A percentile compares a stretch with the other conserved stretches of the same genome.
Evolutionary conservation across 306 rosid genomes (phyloP).

Genomic region (Acmispon strigosus): DNA sequence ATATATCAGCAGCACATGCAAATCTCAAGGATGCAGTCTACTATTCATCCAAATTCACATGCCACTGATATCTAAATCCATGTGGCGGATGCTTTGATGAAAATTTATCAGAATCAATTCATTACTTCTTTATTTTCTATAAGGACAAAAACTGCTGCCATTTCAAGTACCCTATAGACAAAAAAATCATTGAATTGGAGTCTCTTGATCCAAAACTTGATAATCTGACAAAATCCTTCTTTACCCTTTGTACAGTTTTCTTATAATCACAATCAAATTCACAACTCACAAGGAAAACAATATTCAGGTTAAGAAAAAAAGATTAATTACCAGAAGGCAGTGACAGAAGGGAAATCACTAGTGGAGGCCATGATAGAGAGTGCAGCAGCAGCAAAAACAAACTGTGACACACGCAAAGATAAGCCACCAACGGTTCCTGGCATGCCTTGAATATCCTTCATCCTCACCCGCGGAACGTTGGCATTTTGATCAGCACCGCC

Average conservation of each 20-base stretch:
- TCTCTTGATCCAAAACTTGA: constrained; percentile 5
- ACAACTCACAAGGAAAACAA: too few species aligned
- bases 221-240: neutral
- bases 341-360: constrained; percentile 77
- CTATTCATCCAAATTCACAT: constrained; percentile 6
- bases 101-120: neutral
- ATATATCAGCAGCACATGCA: constrained; percentile 1
- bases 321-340: constrained; percentile 68
- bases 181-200: neutral
- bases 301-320: neutral
- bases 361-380: constrained; percentile 74
- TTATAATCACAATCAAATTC: neutral
- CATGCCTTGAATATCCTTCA: constrained; percentile 89
- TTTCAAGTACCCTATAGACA: neutral
- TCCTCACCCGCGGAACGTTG: constrained; percentile 57
- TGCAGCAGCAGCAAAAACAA: constrained; percentile 64
- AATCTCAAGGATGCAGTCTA: neutral
- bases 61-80: neutral
- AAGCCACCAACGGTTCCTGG: constrained; percentile 88
- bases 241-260: neutral
- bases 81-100: neutral
- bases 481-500: constrained; percentile 23
- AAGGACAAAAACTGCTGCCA: neutral
- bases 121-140: neutral
- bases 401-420: constrained; percentile 50